Evolutionary conservation across 23 red algal genomes (phyloP).

Genomic region (Agarophyton chilense): DNA sequence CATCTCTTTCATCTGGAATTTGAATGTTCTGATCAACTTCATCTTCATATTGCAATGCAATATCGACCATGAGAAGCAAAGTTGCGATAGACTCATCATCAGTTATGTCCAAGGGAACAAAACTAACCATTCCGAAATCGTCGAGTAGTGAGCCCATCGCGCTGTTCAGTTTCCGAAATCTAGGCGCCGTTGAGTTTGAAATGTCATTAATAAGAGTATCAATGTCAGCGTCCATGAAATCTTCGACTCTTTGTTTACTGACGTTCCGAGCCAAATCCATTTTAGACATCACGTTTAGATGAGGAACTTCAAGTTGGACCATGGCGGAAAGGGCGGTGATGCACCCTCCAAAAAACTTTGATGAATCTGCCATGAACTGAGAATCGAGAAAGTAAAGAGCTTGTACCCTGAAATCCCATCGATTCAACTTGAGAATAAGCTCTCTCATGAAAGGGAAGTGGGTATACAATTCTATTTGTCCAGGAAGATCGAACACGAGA

Average conservation of each 20-base stretch:
- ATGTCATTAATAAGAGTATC: conserved; percentile 56
- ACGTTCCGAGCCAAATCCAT: conserved; percentile 80
- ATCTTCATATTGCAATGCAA: conserved; percentile 89
- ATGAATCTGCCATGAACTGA: conserved; percentile 80
- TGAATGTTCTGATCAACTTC: conserved; percentile 53
- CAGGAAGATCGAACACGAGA: conserved; percentile 89
- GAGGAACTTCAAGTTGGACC: conserved; percentile 91
- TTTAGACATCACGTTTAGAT: conserved; percentile 94
- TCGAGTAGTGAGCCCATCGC: conserved; percentile 78
- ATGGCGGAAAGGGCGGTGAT: conserved; percentile 92
- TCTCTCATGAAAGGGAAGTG: conserved; percentile 87
- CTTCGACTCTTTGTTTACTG: conserved; percentile 31
- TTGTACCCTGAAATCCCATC: conserved; percentile 74
- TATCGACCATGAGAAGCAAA: conserved; percentile 70
- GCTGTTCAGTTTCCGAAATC: conserved; percentile 53
- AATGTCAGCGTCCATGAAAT: conserved; percentile 61
- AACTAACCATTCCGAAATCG: conserved; percentile 73
- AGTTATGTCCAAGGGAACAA: conserved; percentile 75
- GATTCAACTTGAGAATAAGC: conserved; percentile 53
- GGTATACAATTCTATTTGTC: conserved; percentile 97
- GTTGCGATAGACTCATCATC: conserved; percentile 74
- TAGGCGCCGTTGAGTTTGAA: conserved; percentile 27
- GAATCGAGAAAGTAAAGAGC: conserved; percentile 91
- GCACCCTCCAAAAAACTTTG: conserved; percentile 93
- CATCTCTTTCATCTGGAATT: conserved; percentile 36